Conservation (phyloP, 169 alveolate species). For the Plasmodium reichenowi region DNA sequence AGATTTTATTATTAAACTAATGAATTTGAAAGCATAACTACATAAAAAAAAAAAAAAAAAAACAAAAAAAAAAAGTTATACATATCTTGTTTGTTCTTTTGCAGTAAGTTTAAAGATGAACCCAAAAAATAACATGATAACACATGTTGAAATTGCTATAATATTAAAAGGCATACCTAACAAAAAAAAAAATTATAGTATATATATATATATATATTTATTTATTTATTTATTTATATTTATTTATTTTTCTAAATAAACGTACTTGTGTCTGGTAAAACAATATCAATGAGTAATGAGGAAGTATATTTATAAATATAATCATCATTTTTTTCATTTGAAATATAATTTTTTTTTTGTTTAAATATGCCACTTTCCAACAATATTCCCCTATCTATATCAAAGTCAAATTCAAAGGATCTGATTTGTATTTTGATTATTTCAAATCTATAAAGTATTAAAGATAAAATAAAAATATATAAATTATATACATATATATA, state of each 20-base stretch:
- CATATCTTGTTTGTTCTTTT: conserved; percentile 72
- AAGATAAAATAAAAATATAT: conserved; percentile 4
- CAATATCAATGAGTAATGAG: conserved; percentile 43
- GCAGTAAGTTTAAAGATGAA: conserved; percentile 73
- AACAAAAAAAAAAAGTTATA: conserved; percentile 26
- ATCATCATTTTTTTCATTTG: conserved; percentile 25
- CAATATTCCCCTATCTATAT: conserved; percentile 69
- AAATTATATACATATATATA: background rate
- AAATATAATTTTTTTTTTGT: conserved; percentile 58
- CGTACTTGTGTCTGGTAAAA: conserved; percentile 72
- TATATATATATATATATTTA: conserved; percentile 15
- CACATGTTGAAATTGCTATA: conserved; percentile 73
- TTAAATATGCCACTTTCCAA: conserved; percentile 69
- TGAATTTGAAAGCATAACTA: conserved; percentile 11
- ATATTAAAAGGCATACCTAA: conserved; percentile 77
- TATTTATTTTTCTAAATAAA: conserved; percentile 17
- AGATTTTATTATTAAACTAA: conserved; percentile 25
- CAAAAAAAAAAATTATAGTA: conserved; percentile 12
- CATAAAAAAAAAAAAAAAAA: background rate
- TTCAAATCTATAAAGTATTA: conserved; percentile 46
- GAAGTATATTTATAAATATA: conserved; percentile 71
- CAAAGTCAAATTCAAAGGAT: conserved; percentile 75
- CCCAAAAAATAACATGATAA: conserved; percentile 71
- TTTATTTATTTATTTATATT: background rate
- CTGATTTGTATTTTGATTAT: conserved; percentile 55